Percentiles rank a stretch among this genome's conserved stretches.
These are phyloP conservation scores for Sugiyamaella mastotermitis DNA, from an alignment of 805 yeast species.

Conservation along the genomic window DNA sequence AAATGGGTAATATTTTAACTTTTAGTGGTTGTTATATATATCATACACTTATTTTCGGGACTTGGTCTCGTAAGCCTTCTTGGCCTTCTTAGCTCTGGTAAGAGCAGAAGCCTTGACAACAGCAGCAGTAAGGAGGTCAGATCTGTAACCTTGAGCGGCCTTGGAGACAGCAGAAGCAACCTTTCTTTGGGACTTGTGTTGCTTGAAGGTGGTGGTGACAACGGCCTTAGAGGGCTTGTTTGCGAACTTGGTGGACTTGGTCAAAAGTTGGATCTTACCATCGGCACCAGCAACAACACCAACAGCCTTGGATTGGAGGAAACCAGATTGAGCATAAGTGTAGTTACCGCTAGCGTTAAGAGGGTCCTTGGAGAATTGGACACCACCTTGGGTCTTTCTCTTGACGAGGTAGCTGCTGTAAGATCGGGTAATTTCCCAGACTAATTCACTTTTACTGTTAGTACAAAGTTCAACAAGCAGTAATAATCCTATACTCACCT, in stretches of 20 bases:
- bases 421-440: slow-evolving; percentile 47
- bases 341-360: slow-evolving; percentile 42
- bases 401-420: slow-evolving; percentile 44
- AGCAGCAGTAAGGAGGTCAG: slow-evolving; percentile 44
- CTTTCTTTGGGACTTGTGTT: slow-evolving; percentile 38
- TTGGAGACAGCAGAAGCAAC: slow-evolving; percentile 42
- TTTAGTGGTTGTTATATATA: too few species aligned
- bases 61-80: slow-evolving; percentile 30
- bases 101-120: slow-evolving; percentile 44
- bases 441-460: slow-evolving; percentile 32
- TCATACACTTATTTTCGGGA: slow-evolving; percentile 15
- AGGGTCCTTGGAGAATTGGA: slow-evolving; percentile 44
- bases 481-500: neutral
- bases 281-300: slow-evolving; percentile 33
- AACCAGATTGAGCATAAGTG: slow-evolving; percentile 43
- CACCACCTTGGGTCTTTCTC: slow-evolving; percentile 37
- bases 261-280: slow-evolving; percentile 36
- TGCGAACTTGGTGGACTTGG: slow-evolving; percentile 41
- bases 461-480: neutral
- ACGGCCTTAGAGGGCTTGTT: slow-evolving; percentile 43
- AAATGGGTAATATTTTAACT: too few species aligned
- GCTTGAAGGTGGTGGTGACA: slow-evolving; percentile 35
- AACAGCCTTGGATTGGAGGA: slow-evolving; percentile 44
- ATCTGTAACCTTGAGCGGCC: slow-evolving; percentile 42
- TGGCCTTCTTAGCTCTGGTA: slow-evolving; percentile 34